Evolutionary conservation across 345 rosid species (phyloP), one percentile per base, ranked within the genome.

Genomic region (Eucalyptus paniculata): DNA sequence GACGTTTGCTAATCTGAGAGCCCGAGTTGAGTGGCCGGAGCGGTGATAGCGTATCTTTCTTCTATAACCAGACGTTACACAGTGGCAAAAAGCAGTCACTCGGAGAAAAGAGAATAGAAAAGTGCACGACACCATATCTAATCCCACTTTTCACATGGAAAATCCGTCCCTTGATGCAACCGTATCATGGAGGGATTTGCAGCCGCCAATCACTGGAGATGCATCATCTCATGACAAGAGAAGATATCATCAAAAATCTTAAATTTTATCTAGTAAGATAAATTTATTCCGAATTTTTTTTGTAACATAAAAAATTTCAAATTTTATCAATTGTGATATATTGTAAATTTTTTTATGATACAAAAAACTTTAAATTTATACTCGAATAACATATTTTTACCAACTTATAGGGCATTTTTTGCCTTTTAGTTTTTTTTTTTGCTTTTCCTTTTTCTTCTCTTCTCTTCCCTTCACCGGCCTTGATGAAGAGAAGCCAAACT

Each of bases 351-450:
- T 53, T 19, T 53, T 2, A 4, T 18, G 4, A 51, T 2, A 53
- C 0, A 7, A 53, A 19, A 53, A 53, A 53, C 1, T 53, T 0
- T 0, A 53, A 53, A 53, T 0, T 53, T 53, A 53, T 19, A 19
- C 0, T 53, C 1, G 0, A 0, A 0, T 4, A 5, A 53, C 11
- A 19, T 4, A 21, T 53, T 53, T 53, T 1, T 53, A 8, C 0
- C 1, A 53, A 53, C 2, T 53, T 8, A 53, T 53, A 21, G 4
- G 5, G 2, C 5, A 19, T 53, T 53, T 53, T 53, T 53, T 53
- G 2, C 1, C 23, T 7, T 53, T 18, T 18, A 7, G 0, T 19
- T 53, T 53, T 51, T 6, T 53, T 4, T 53, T 53, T 19, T 51
- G 1, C 1, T 17, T 50, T 50, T 16, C 5, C 3, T 51, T 19